phyloP scores from a whole-genome alignment of 2,329 filamentous ascomycete species.

The Pezicula rhizophila region DNA sequence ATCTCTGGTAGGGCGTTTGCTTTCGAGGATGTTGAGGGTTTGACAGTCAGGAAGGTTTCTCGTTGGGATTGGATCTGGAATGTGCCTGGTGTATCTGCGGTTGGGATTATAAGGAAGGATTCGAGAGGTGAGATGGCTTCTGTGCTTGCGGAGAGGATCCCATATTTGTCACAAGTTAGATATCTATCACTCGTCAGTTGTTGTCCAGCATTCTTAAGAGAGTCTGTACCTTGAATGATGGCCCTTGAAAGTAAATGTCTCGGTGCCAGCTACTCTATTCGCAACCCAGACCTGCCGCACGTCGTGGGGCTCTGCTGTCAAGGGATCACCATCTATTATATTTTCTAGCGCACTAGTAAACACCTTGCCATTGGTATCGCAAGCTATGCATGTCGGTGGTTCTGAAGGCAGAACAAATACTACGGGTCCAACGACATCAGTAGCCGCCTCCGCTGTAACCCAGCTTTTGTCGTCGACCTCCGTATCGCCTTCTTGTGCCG shows the following conservation, averaged over 20 bases:
- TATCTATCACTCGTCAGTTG: slow-evolving; percentile 47
- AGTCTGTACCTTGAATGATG: slow-evolving; percentile 68
- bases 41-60: slow-evolving; percentile 63
- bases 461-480: slow-evolving; percentile 70
- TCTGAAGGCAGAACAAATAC: slow-evolving; percentile 76
- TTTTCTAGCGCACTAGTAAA: slow-evolving; percentile 82
- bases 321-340: slow-evolving; percentile 73
- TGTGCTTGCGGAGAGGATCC: slow-evolving; percentile 67
- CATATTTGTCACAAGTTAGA: slow-evolving; percentile 78
- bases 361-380: slow-evolving; percentile 80
- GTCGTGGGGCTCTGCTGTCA: slow-evolving; percentile 90
- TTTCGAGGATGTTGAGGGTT: slow-evolving; percentile 43
- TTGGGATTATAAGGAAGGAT: slow-evolving; percentile 64
- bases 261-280: slow-evolving; percentile 74
- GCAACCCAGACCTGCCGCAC: slow-evolving; percentile 94
- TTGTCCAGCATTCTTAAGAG: background rate
- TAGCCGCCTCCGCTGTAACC: slow-evolving; percentile 73
- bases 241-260: slow-evolving; percentile 79
- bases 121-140: slow-evolving; percentile 82
- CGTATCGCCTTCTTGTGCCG: slow-evolving; percentile 10
- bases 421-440: slow-evolving; percentile 75
- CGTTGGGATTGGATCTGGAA: slow-evolving; percentile 71
- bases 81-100: slow-evolving; percentile 59
- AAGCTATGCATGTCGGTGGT: slow-evolving; percentile 69
- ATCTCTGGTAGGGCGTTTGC: slow-evolving; percentile 53